phyloP scores from a whole-genome alignment of 2,329 filamentous ascomycete genomes.

The Aspergillus chevalieri region DNA sequence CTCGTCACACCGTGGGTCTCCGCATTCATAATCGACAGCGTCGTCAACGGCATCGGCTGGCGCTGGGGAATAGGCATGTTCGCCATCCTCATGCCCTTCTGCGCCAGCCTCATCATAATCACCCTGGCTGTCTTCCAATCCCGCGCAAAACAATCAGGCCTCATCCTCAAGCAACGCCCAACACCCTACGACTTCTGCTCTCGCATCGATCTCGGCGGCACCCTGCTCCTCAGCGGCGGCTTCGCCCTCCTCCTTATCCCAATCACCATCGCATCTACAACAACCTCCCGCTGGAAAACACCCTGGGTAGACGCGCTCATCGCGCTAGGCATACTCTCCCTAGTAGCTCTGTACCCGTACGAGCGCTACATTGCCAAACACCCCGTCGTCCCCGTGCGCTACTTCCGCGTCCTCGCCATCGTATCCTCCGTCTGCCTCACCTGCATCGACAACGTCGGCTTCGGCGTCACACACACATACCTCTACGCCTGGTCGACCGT shows the following conservation, averaged over 20 bases:
- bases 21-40: conserved; percentile 37
- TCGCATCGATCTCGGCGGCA: conserved; percentile 35
- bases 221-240: conserved; percentile 44
- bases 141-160: conserved; percentile 24
- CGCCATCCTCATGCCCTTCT: conserved; percentile 37
- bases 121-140: conserved; percentile 34
- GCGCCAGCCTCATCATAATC: conserved; percentile 31
- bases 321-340: conserved; percentile 35
- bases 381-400: conserved; percentile 43
- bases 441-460: conserved; percentile 40
- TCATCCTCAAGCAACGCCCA: conserved; percentile 19
- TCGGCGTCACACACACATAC: conserved; percentile 43
- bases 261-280: conserved; percentile 41
- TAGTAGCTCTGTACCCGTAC: conserved; percentile 44
- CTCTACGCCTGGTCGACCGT: conserved; percentile 45
- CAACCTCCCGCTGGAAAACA: conserved; percentile 39
- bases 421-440: conserved; percentile 36
- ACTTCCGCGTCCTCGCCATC: conserved; percentile 42
- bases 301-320: conserved; percentile 44
- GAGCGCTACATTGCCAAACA: conserved; percentile 41
- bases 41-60: conserved; percentile 38
- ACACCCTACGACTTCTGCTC: conserved; percentile 25
- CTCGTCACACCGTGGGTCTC: conserved; percentile 38
- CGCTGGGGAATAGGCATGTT: conserved; percentile 43
- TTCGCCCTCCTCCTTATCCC: conserved; percentile 46